Evolutionary conservation across 164 flowering plant genomes (phyloP).

Genomic region (Platanus orientalis): DNA sequence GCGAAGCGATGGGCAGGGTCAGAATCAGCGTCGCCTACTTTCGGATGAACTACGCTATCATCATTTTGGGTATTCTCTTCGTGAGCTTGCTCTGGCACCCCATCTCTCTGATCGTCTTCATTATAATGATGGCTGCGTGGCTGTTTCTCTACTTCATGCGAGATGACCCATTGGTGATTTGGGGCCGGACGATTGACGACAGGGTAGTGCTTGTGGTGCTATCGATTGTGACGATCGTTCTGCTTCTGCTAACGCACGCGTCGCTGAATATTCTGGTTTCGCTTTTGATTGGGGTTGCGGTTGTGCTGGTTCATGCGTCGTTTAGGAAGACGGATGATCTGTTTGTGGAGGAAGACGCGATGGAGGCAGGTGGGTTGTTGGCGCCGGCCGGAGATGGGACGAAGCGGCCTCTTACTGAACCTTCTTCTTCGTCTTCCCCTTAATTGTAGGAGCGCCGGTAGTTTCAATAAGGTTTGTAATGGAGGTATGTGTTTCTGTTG

Average conservation of each 20-base stretch:
- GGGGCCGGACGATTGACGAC: slow-evolving; percentile 31
- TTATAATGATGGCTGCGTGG: slow-evolving; percentile 46
- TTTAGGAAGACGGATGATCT: slow-evolving; percentile 44
- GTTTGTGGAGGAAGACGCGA: slow-evolving; percentile 26
- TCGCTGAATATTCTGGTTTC: slow-evolving; percentile 34
- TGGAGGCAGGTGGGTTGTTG: background rate
- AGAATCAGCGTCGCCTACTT: slow-evolving; percentile 34
- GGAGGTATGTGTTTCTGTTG: too few relatives aligned
- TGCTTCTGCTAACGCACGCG: slow-evolving; percentile 39
- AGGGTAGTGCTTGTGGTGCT: slow-evolving; percentile 29
- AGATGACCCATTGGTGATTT: slow-evolving; percentile 35
- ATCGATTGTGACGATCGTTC: slow-evolving; percentile 28
- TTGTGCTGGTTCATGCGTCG: slow-evolving; percentile 34
- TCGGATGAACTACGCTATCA: slow-evolving; percentile 43
- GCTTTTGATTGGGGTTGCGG: slow-evolving; percentile 26
- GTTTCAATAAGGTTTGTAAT: too few relatives aligned
- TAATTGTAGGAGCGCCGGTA: too few relatives aligned
- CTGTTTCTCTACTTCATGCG: slow-evolving; percentile 53
- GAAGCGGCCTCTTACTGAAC: too few relatives aligned
- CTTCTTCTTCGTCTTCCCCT: too few relatives aligned
- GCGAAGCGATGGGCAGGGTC: slow-evolving; percentile 24
- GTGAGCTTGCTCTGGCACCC: too few relatives aligned
- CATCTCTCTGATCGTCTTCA: slow-evolving; percentile 47
- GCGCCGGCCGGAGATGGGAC: too few relatives aligned
- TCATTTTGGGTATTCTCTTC: slow-evolving; percentile 35